Conservation (phyloP, 2,329 filamentous ascomycete species). For the Metarhizium anisopliae region DNA sequence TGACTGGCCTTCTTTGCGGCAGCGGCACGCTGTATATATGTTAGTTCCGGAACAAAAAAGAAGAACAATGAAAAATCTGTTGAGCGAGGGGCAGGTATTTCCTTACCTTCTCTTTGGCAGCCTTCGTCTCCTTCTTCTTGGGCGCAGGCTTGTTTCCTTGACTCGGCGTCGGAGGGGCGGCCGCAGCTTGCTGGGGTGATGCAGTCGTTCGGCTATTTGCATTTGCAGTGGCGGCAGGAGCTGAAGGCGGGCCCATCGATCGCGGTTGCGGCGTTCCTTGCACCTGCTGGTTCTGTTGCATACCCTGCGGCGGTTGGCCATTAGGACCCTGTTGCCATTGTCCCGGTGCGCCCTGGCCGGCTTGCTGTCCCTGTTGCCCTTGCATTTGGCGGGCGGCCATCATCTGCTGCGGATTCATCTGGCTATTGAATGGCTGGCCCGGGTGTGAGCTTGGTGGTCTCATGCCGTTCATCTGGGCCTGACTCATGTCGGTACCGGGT, state of each 20-base stretch:
- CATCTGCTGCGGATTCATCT: conserved; percentile 55
- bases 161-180: conserved; percentile 67
- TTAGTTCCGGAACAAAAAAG: background rate
- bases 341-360: conserved; percentile 21
- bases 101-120: conserved; percentile 59
- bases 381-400: conserved; percentile 37
- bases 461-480: conserved; percentile 55
- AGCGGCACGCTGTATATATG: conserved; percentile 29
- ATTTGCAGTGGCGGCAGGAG: conserved; percentile 37
- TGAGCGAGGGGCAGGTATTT: background rate
- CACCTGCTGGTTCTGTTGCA: conserved; percentile 34
- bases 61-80: background rate
- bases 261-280: conserved; percentile 68
- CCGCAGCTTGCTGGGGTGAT: conserved; percentile 53
- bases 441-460: conserved; percentile 63
- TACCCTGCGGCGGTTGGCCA: conserved; percentile 29
- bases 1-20: conserved; percentile 54
- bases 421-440: conserved; percentile 44
- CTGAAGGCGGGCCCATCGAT: conserved; percentile 58
- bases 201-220: conserved; percentile 48
- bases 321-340: conserved; percentile 34
- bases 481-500: conserved; percentile 39
- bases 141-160: conserved; percentile 64
- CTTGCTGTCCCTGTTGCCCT: conserved; percentile 23
- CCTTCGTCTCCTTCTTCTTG: conserved; percentile 67